Evolutionary conservation across 768 basidiomycete genomes (phyloP).

Genomic region (Clitopilus passeckerianus): DNA sequence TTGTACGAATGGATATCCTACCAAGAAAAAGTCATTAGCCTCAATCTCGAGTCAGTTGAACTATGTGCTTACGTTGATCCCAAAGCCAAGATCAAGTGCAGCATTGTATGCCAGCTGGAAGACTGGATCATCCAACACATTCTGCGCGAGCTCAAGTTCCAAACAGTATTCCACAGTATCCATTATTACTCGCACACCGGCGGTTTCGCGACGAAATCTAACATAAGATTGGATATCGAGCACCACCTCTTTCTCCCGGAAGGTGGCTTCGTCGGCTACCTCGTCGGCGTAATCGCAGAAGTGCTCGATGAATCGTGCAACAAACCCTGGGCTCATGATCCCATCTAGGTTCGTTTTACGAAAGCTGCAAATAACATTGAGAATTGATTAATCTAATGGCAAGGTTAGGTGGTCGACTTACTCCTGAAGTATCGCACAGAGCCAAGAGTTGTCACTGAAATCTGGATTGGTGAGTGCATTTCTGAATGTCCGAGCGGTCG

Average conservation of each 20-base stretch:
- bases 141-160: background rate
- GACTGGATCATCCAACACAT: conserved; percentile 19
- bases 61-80: conserved; percentile 35
- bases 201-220: background rate
- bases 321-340: background rate
- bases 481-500: background rate
- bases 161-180: background rate
- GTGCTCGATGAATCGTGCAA: background rate
- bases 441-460: background rate
- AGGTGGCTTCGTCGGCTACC: background rate
- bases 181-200: background rate
- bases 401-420: background rate
- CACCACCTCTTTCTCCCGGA: background rate
- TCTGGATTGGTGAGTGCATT: background rate
- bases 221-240: background rate
- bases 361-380: background rate
- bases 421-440: background rate
- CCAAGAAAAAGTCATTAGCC: conserved; percentile 4
- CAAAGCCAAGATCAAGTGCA: conserved; percentile 37
- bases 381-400: background rate
- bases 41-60: background rate
- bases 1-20: conserved; percentile 46
- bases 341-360: background rate
- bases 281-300: background rate
- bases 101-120: conserved; percentile 28